phyloP scores from a whole-genome alignment of 2,329 filamentous ascomycete genomes.

The Pseudopithomyces chartarum region DNA sequence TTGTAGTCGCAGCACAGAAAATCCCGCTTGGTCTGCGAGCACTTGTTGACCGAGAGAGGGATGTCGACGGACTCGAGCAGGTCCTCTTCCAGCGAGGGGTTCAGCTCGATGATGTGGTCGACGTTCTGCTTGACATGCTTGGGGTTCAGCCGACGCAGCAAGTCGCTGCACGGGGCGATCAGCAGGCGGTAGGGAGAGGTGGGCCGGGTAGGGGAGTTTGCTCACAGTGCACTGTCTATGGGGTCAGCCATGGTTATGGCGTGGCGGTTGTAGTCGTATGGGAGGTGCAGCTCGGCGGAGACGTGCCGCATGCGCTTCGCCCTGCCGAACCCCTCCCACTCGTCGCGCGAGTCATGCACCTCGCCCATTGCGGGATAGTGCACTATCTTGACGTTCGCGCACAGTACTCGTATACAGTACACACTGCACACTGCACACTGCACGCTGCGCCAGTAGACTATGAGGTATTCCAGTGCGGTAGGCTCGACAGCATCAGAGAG shows the following conservation, averaged over 20 bases:
- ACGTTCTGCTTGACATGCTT: conserved; percentile 90
- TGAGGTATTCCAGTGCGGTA: no score
- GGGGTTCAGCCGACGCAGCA: conserved; percentile 95
- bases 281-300: conserved; percentile 9
- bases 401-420: no score
- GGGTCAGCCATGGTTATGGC: conserved; percentile 39
- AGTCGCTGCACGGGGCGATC: conserved; percentile 68
- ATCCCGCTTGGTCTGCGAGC: conserved; percentile 86
- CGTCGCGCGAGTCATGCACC: conserved; percentile 10
- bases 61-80: conserved; percentile 97
- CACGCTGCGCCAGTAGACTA: no score
- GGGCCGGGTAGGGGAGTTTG: neutral
- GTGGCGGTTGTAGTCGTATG: conserved; percentile 11
- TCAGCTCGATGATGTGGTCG: conserved; percentile 82
- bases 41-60: conserved; percentile 83
- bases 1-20: conserved; percentile 99
- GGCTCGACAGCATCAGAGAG: no score
- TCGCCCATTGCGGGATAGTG: conserved; percentile 12
- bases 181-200: conserved; percentile 4
- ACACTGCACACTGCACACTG: no score
- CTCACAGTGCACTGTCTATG: conserved; percentile 75
- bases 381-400: neutral
- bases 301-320: conserved; percentile 6
- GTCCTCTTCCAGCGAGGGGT: conserved; percentile 93
- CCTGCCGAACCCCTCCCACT: conserved; percentile 25